A percentile compares a stretch with the other conserved stretches of the same genome.
Conservation (phyloP, 2,329 filamentous ascomycete species). For the Aureobasidium zeae region DNA sequence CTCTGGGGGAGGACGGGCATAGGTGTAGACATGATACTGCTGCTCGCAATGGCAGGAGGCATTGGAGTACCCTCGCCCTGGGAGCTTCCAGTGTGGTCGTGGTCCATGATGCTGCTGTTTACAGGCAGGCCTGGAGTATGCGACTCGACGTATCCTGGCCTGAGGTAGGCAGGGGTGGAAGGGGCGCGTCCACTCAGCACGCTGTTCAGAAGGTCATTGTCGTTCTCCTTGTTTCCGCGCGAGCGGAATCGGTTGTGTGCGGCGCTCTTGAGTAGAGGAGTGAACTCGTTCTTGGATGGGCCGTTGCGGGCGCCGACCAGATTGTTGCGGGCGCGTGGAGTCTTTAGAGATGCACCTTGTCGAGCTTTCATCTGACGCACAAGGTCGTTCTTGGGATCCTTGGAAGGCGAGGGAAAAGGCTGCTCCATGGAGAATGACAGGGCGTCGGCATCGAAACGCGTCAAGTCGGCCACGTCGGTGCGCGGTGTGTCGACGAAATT, state of each 20-base stretch:
- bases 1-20: constrained; percentile 59
- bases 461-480: constrained; percentile 75
- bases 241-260: constrained; percentile 54
- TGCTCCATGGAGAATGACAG: constrained; percentile 81
- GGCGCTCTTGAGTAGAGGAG: constrained; percentile 78
- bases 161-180: constrained; percentile 60
- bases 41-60: constrained; percentile 66
- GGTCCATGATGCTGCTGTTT: constrained; percentile 60
- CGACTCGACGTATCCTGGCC: constrained; percentile 51
- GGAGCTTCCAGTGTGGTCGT: constrained; percentile 54
- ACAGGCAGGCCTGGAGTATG: constrained; percentile 68
- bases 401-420: constrained; percentile 73
- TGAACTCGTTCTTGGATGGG: constrained; percentile 65
- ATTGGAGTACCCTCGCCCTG: constrained; percentile 62
- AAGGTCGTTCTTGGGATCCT: constrained; percentile 58
- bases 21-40: constrained; percentile 73
- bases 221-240: constrained; percentile 23
- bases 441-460: constrained; percentile 52
- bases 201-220: constrained; percentile 20
- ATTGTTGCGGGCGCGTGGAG: constrained; percentile 64
- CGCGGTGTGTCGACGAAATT: constrained; percentile 69
- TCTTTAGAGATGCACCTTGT: constrained; percentile 50
- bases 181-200: constrained; percentile 38
- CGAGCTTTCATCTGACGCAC: constrained; percentile 65
- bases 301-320: constrained; percentile 60